These are phyloP conservation scores for Serendipita sp. DNA, from an alignment of 768 basidiomycete species.

Conservation along the genomic window DNA sequence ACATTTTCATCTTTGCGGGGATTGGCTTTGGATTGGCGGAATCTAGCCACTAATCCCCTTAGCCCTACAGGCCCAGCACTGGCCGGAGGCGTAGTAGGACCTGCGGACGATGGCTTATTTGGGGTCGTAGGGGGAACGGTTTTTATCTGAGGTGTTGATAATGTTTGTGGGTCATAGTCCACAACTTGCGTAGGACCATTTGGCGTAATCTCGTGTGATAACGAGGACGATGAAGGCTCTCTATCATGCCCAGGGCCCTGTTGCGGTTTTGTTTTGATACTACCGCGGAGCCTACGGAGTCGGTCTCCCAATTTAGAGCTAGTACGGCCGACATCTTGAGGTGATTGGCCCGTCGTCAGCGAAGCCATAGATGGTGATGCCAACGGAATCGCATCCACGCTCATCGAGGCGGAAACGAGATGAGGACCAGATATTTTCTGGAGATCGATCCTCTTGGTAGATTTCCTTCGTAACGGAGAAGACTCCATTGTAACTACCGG, in stretches of 20 bases:
- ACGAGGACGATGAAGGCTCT: neutral
- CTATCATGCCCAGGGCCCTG: conserved; percentile 22
- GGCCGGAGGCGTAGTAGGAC: neutral
- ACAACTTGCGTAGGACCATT: neutral
- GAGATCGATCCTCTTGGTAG: conserved; percentile 42
- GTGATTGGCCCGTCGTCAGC: conserved; percentile 9
- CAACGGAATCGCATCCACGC: conserved; percentile 51
- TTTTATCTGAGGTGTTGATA: neutral
- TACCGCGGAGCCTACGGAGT: conserved; percentile 28
- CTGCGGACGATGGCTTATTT: neutral
- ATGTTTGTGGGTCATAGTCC: neutral
- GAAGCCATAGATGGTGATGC: conserved; percentile 25
- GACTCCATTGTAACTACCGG: conserved; percentile 28
- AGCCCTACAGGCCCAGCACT: neutral
- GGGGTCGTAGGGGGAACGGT: neutral
- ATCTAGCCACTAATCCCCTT: neutral
- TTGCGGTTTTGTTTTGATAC: conserved; percentile 21
- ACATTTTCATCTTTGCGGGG: neutral
- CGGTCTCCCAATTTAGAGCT: neutral
- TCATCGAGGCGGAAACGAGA: conserved; percentile 50
- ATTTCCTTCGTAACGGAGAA: conserved; percentile 28
- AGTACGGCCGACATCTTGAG: neutral
- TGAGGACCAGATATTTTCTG: conserved; percentile 52
- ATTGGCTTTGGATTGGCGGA: neutral
- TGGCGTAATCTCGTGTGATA: neutral